Evolutionary conservation across 352 stramenopile genomes (phyloP).

Genomic region (Phytophthora lateralis): DNA sequence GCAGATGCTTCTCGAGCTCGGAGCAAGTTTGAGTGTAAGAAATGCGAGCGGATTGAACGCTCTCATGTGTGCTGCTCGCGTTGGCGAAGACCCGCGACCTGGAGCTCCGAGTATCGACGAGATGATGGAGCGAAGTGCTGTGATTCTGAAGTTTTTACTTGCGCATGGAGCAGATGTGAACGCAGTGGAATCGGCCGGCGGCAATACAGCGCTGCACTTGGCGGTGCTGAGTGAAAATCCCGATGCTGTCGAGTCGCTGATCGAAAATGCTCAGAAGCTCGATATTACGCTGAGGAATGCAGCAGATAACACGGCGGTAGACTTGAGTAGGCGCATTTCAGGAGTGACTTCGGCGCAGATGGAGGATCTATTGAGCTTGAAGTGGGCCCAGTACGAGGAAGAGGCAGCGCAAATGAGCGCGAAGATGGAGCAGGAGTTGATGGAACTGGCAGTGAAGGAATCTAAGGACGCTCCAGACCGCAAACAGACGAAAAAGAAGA

Average conservation of each 20-base stretch:
- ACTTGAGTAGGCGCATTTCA: slow-evolving; percentile 40
- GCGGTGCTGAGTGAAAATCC: slow-evolving; percentile 70
- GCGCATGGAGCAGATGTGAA: slow-evolving; percentile 49
- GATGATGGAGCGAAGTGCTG: slow-evolving; percentile 48
- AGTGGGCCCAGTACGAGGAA: slow-evolving; percentile 24
- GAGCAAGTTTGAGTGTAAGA: slow-evolving; percentile 37
- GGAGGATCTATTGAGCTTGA: slow-evolving; percentile 32
- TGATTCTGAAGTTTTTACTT: slow-evolving; percentile 61
- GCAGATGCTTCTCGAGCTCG: slow-evolving; percentile 48
- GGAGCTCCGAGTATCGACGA: slow-evolving; percentile 31
- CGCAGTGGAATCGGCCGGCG: slow-evolving; percentile 39
- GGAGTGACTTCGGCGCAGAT: slow-evolving; percentile 31
- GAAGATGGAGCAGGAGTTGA: slow-evolving; percentile 36
- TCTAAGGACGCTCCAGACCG: slow-evolving; percentile 3
- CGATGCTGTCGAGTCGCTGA: slow-evolving; percentile 43
- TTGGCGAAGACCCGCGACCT: slow-evolving; percentile 42
- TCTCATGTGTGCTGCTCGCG: slow-evolving; percentile 76
- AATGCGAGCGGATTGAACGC: slow-evolving; percentile 75
- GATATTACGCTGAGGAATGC: slow-evolving; percentile 42
- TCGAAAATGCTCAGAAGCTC: slow-evolving; percentile 25
- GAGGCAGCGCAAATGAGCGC: slow-evolving; percentile 28
- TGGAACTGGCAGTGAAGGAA: slow-evolving; percentile 25
- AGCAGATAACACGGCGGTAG: slow-evolving; percentile 40
- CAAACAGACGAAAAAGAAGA: slow-evolving; percentile 44
- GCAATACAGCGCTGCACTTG: slow-evolving; percentile 78